Conservation (phyloP, 2,329 filamentous ascomycete species). For the Karstenula rhodostoma region DNA sequence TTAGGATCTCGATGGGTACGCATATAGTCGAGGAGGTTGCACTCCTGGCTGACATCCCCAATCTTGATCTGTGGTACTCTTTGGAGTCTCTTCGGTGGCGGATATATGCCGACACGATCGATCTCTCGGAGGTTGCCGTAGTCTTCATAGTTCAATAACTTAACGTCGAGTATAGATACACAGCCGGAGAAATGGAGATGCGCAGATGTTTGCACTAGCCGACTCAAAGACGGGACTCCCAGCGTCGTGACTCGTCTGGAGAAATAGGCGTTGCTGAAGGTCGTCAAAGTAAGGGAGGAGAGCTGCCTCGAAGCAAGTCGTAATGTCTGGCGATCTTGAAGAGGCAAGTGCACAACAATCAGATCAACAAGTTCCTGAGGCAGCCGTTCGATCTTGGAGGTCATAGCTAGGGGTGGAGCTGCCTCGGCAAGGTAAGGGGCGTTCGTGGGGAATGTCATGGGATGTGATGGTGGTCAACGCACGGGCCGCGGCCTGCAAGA, state of each 20-base stretch:
- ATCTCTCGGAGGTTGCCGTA: constrained; percentile 33
- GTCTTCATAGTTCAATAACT: constrained; percentile 33
- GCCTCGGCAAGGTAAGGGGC: neutral
- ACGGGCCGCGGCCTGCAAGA: constrained; percentile 6
- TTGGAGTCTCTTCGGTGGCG: constrained; percentile 40
- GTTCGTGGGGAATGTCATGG: neutral
- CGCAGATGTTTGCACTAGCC: constrained; percentile 27
- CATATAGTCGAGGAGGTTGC: constrained; percentile 33
- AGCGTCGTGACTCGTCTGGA: constrained; percentile 33
- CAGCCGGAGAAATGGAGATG: constrained; percentile 25
- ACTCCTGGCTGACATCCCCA: constrained; percentile 30
- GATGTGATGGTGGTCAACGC: neutral
- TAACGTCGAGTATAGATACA: constrained; percentile 34
- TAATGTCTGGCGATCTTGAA: constrained; percentile 27
- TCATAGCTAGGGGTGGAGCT: constrained; percentile 25
- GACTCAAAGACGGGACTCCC: constrained; percentile 32
- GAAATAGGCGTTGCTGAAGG: constrained; percentile 35
- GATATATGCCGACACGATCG: constrained; percentile 32
- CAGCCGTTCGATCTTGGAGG: constrained; percentile 35
- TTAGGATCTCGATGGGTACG: constrained; percentile 20
- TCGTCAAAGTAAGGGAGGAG: constrained; percentile 29
- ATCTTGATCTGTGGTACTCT: constrained; percentile 26
- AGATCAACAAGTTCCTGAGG: constrained; percentile 41
- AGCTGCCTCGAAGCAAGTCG: constrained; percentile 37
- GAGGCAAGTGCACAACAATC: constrained; percentile 27